Conservation (phyloP, 768 basidiomycete genomes). For the Infundibulicybe gibba region DNA sequence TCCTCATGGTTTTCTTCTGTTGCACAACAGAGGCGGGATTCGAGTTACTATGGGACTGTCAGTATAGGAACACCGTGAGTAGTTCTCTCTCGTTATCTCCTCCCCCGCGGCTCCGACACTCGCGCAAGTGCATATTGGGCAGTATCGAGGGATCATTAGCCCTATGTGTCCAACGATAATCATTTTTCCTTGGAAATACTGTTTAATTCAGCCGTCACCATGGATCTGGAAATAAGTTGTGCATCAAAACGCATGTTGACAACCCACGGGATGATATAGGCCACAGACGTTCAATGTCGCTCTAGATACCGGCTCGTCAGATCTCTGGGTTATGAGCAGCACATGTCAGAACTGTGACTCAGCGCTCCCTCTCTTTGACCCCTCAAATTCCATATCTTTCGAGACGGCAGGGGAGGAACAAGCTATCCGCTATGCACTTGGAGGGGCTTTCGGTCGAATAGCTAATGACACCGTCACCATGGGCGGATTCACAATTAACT, state of each 20-base stretch:
- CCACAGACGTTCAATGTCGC: slow-evolving; percentile 73
- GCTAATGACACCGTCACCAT: slow-evolving; percentile 62
- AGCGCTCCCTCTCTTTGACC: slow-evolving; percentile 40
- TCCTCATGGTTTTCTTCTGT: background rate
- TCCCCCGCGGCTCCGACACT: background rate
- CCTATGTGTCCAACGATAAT: no score
- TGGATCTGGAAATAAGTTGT: no score
- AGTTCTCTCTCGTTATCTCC: slow-evolving; percentile 3
- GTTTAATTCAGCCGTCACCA: background rate
- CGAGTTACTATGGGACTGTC: slow-evolving; percentile 55
- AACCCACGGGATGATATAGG: slow-evolving; percentile 22
- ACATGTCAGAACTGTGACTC: slow-evolving; percentile 39
- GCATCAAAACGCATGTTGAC: no score
- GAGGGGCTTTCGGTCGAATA: slow-evolving; percentile 52
- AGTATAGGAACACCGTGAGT: slow-evolving; percentile 64
- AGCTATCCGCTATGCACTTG: slow-evolving; percentile 66
- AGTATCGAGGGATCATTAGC: background rate
- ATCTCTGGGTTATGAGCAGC: slow-evolving; percentile 79
- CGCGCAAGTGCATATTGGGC: background rate
- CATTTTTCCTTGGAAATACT: no score
- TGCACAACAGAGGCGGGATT: slow-evolving; percentile 39
- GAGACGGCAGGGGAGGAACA: slow-evolving; percentile 13
- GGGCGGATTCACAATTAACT: slow-evolving; percentile 53
- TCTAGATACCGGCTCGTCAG: slow-evolving; percentile 88
- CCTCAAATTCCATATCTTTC: slow-evolving; percentile 36